phyloP scores from a whole-genome alignment of 176 grass and related monocot genomes.

The Zea luxurians region DNA sequence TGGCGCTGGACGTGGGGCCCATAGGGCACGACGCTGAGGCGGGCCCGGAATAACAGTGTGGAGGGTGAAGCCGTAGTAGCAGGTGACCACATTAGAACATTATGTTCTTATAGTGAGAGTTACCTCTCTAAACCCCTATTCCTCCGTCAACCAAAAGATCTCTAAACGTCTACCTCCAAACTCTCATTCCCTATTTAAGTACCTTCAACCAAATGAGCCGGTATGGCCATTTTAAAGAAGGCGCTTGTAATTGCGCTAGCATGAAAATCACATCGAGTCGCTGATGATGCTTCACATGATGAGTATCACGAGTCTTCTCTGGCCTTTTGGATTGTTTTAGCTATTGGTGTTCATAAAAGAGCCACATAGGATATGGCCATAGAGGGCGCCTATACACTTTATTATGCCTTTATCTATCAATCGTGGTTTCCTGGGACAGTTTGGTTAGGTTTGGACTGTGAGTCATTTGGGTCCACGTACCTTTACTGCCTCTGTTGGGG shows the following conservation, averaged over 20 bases:
- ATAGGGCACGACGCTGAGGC: no score
- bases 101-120: no score
- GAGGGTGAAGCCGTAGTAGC: no score
- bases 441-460: constrained; percentile 48
- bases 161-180: no score
- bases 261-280: neutral
- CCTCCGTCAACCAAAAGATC: no score
- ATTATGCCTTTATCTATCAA: constrained; percentile 14
- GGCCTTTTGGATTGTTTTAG: constrained; percentile 23
- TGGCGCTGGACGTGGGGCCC: no score
- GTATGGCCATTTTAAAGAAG: constrained; percentile 1
- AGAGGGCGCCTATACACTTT: constrained; percentile 16
- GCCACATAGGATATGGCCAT: constrained; percentile 17
- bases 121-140: no score
- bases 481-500: constrained; percentile 16
- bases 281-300: neutral
- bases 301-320: neutral
- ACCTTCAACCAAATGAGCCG: no score
- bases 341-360: constrained; percentile 23
- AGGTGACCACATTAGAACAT: no score
- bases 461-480: constrained; percentile 26
- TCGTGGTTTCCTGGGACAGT: constrained; percentile 24
- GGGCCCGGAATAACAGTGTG: no score
- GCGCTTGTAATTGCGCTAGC: neutral
- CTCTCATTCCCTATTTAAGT: no score